Base-by-base conservation (phyloP, 2,329 filamentous ascomycete species). In the Cladosporium sp. region DNA sequence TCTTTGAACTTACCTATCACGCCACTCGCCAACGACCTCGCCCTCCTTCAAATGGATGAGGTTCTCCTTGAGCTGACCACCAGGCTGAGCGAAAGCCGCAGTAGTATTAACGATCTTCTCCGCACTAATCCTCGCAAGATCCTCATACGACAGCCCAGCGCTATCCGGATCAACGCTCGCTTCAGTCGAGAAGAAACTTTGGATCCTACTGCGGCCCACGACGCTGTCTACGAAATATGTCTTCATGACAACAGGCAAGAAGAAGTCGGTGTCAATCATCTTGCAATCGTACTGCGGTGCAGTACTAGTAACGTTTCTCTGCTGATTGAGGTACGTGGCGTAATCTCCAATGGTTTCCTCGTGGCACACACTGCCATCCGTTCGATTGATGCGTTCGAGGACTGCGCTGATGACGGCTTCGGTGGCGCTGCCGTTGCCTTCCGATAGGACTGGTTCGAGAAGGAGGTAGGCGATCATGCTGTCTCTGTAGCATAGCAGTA, bases 281-380 rank as follows among this genome's bases (percentile, higher is more conserved):
- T 70, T 68, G 59, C 75, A 76, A 29, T 73, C 73, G 68, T 85
- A 89, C 0, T 78, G 75, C 0, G 86, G 83, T 1, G 81, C 82
- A 0, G 81, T 85, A 11, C 83, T 86, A 0, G 77, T 76, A 5
- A 86, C 78, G 44, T 84, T 84, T 2, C 84, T 78, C 65, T 87
- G 80, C 11, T 80, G 64, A 67, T 89, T 87, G 1, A 87, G 75
- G 70, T 80, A 88, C 0, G 86, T 88, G 0, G 86, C 85, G 70
- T 89, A 89, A 71, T 89, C 88, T 5, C 84, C 87, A 68, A 89
- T 85, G 0, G 85, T 87, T 72, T 89, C 88, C 72, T 90, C 87
- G 67, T 90, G 88, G 58, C 85, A 88, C 1, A 85, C 85, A 18
- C 80, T 86, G 0, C 88, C 87, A 69, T 89, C 86, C 0, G 80